Evolutionary conservation across 164 flowering plant species (phyloP), one percentile per base, ranked within the genome.

Genomic region (Magnolia kwangsiensis): DNA sequence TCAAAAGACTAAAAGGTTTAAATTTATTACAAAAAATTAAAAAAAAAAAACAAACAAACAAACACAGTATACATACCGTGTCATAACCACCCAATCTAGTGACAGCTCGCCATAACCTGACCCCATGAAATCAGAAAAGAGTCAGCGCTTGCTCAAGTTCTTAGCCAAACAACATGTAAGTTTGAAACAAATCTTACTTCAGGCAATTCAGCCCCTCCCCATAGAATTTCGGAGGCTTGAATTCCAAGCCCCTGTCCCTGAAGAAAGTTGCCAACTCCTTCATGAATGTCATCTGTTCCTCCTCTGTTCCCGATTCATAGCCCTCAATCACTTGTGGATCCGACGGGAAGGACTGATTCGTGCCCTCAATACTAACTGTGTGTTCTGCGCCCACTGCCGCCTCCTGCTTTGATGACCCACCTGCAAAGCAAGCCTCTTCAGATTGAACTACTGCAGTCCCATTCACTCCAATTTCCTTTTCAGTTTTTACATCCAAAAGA

Each of bases 31-130:
- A n/a, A n/a, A n/a, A n/a, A n/a, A n/a, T n/a, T n/a, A n/a, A n/a
- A 8, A 71, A 20, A 11, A 23, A 29, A 20, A 10, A 4, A 29
- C 29, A 14, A 61, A 51, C 2, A 24, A 67, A 76, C 24, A 68
- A 10, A 8, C 27, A 11, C 50, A 55, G 23, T 24, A 51, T 3
- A 45, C 49, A 55, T 87, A 92, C 99, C 94, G 86, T 85, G 51
- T 95, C 99, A 79, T 95, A 93, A 78, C 99, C 99, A 69, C 99
- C 99, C 84, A 95, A 84, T 82, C 85, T 87, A 73, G 82, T 88
- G 70, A 95, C 99, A 59, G 92, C 86, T 85, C 97, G 89, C 95
- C 96, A 95, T 61, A 95, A 84, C 93, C 99, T 95, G 29, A 67
- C 19, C 20, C 75, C 7, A 21, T 69, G 13, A 61, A 58, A 16